Evolutionary conservation across 2,329 filamentous ascomycete genomes (phyloP).

Genomic region (Mollisia scopiformis): DNA sequence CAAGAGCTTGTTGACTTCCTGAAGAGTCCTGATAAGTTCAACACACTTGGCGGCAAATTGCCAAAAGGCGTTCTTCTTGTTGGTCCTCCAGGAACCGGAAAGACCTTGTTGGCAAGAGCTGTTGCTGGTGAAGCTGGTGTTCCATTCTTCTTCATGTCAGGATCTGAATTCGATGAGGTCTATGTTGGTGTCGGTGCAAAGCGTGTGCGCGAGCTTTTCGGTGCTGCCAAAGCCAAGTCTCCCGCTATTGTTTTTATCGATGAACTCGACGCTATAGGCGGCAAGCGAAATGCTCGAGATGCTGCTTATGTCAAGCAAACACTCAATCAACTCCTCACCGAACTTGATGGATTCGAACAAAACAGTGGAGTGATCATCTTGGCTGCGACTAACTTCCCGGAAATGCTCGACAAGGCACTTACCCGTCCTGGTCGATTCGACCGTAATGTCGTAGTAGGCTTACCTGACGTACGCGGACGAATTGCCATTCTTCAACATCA

Average conservation of each 20-base stretch:
- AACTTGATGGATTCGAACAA: conserved; percentile 96
- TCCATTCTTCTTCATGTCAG: conserved; percentile 99
- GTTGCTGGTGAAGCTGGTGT: conserved; percentile 97
- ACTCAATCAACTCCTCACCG: conserved; percentile 93
- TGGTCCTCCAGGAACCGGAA: conserved; percentile 95
- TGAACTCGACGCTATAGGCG: conserved; percentile 91
- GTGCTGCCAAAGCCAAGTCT: conserved; percentile 79
- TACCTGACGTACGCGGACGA: conserved; percentile 92
- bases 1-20: conserved; percentile 97
- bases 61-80: conserved; percentile 96
- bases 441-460: conserved; percentile 82
- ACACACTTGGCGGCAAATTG: conserved; percentile 90
- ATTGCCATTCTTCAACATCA: conserved; percentile 94
- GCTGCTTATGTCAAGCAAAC: conserved; percentile 97
- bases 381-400: conserved; percentile 93
- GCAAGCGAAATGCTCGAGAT: conserved; percentile 89
- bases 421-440: conserved; percentile 95
- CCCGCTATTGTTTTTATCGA: conserved; percentile 96
- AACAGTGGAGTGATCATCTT: conserved; percentile 94
- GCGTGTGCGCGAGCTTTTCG: conserved; percentile 92
- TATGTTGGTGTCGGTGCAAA: conserved; percentile 97
- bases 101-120: conserved; percentile 91
- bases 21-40: conserved; percentile 91
- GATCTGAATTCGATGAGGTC: conserved; percentile 97
- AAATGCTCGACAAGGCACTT: conserved; percentile 91